Base-by-base conservation (phyloP, 208 protist genomes). In the Acanthamoeba lenticulata region DNA sequence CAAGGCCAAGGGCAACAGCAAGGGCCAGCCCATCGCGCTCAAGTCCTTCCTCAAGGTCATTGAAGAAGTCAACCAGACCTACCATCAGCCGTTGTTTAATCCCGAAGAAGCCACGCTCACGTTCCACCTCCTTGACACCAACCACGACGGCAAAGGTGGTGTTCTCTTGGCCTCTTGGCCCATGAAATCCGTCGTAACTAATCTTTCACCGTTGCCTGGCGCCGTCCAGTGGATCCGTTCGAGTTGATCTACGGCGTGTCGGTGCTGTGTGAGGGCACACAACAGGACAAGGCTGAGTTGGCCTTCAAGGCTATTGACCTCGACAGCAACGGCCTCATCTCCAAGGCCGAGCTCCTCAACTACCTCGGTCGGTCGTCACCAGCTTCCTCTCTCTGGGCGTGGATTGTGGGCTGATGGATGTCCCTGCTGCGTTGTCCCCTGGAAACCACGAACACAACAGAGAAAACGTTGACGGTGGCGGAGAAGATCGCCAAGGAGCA, bases 401-500 rank as follows among this genome's bases (percentile, higher is more conserved):
- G n/a, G n/a, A n/a, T n/a, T n/a, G n/a, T n/a, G n/a, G n/a, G n/a
- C n/a, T n/a, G n/a, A n/a, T n/a, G n/a, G n/a, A n/a, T n/a, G n/a
- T n/a, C n/a, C n/a, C n/a, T n/a, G n/a, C n/a, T n/a, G n/a, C n/a
- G n/a, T n/a, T n/a, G n/a, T n/a, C n/a, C n/a, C n/a, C n/a, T n/a
- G n/a, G n/a, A n/a, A n/a, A n/a, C n/a, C n/a, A n/a, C n/a, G n/a
- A n/a, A n/a, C n/a, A n/a, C n/a, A n/a, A 15, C 62, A 88, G 79
- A 88, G 27, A 88, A 49, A 2, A 88, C 79, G n/a, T 32, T 88
- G 2, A 88, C 15, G 1, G 79, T 88, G n/a, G 79, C 79, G 1
- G 79, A 88, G 79, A 88, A 88, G 79, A 88, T 88, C n/a, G 79
- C 79, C 1, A 88, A 88, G 79, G 79, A 88, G n/a, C 11, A 88